Evolutionary conservation across 805 yeast species (phyloP).

Genomic region (Spathaspora sp.): DNA sequence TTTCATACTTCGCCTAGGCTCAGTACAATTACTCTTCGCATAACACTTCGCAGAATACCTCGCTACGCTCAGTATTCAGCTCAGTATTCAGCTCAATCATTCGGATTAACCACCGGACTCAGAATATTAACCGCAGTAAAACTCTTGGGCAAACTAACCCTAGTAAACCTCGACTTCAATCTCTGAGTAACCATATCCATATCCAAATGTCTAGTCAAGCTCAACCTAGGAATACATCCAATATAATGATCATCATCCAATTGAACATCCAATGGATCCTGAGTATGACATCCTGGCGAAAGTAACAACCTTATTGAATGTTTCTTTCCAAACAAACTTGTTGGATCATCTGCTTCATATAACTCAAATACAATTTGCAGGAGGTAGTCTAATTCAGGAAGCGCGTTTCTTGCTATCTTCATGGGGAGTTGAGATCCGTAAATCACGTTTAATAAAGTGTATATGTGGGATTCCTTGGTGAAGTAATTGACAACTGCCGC

Average conservation of each 20-base stretch:
- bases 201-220: slow-evolving; percentile 89
- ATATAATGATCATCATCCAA: slow-evolving; percentile 94
- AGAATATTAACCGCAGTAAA: slow-evolving; percentile 86
- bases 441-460: slow-evolving; percentile 84
- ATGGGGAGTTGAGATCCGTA: slow-evolving; percentile 94
- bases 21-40: too few species aligned
- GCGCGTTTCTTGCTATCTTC: slow-evolving; percentile 89
- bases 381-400: slow-evolving; percentile 93
- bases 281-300: slow-evolving; percentile 98
- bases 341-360: slow-evolving; percentile 73
- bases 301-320: slow-evolving; percentile 89
- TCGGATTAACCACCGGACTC: slow-evolving; percentile 48
- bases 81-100: slow-evolving; percentile 4
- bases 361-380: slow-evolving; percentile 93
- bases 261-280: slow-evolving; percentile 95
- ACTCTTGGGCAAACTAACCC: slow-evolving; percentile 88
- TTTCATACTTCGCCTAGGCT: too few species aligned
- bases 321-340: slow-evolving; percentile 61
- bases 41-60: not conserved
- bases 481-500: slow-evolving; percentile 78
- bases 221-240: slow-evolving; percentile 88
- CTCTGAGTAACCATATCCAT: slow-evolving; percentile 83
- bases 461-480: slow-evolving; percentile 96
- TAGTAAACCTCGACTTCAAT: slow-evolving; percentile 72
- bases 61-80: too few species aligned